Evolutionary conservation across 306 rosid genomes (phyloP).

Genomic region (Cucumis melo): DNA sequence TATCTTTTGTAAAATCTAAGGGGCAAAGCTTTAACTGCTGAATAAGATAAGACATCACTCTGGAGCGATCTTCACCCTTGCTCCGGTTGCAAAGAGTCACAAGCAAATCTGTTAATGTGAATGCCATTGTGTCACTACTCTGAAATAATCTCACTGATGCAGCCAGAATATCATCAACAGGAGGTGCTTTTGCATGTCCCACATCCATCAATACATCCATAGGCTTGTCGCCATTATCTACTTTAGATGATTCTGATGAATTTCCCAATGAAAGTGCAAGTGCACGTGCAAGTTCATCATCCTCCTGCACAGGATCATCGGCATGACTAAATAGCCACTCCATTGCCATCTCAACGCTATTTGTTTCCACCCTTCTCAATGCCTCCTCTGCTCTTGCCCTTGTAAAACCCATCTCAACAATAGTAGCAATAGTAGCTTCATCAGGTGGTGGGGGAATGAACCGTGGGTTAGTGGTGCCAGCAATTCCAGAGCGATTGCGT

Average conservation of each 20-base stretch:
- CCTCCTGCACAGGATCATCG: slow-evolving; percentile 98
- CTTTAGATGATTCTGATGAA: slow-evolving; percentile 78
- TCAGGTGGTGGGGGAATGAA: slow-evolving; percentile 85
- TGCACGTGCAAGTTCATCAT: slow-evolving; percentile 94
- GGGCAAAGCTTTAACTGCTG: slow-evolving; percentile 91
- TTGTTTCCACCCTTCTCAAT: slow-evolving; percentile 80
- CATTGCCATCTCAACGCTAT: slow-evolving; percentile 99
- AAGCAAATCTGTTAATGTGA: slow-evolving; percentile 85
- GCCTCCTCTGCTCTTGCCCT: slow-evolving; percentile 99
- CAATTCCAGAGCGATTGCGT: slow-evolving; percentile 55
- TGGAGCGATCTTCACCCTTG: slow-evolving; percentile 87
- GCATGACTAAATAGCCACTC: slow-evolving; percentile 93
- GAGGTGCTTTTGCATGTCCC: slow-evolving; percentile 67
- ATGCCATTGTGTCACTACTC: slow-evolving; percentile 78
- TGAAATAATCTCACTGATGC: slow-evolving; percentile 69
- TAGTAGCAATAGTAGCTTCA: slow-evolving; percentile 79
- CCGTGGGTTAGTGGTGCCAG: slow-evolving; percentile 56
- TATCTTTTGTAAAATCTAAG: slow-evolving; percentile 58
- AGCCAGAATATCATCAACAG: slow-evolving; percentile 80
- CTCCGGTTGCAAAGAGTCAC: slow-evolving; percentile 72
- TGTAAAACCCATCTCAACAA: slow-evolving; percentile 95
- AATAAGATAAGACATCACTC: slow-evolving; percentile 71
- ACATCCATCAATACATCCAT: slow-evolving; percentile 60
- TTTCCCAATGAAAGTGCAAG: slow-evolving; percentile 90
- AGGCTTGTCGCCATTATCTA: slow-evolving; percentile 62